Percentiles rank a stretch among this genome's conserved stretches.
Conservation (phyloP, 2,329 filamentous ascomycete species). For the Colletotrichum euphorbiae region DNA sequence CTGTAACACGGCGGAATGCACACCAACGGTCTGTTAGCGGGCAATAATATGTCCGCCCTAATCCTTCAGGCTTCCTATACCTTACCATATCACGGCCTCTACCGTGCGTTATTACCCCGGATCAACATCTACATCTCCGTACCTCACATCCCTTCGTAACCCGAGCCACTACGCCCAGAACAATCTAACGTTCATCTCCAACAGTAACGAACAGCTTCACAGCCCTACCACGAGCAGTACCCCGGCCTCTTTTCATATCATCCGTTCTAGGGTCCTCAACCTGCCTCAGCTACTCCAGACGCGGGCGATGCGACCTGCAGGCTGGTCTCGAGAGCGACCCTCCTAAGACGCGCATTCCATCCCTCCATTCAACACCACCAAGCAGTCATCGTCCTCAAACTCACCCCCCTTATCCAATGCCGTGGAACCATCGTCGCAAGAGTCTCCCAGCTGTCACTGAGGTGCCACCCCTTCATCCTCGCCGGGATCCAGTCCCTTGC, state of each 20-base stretch:
- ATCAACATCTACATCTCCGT: constrained; percentile 4
- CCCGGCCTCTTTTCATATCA: constrained; percentile 14
- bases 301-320: not conserved
- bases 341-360: constrained; percentile 1
- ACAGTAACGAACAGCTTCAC: not conserved
- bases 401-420: constrained; percentile 18
- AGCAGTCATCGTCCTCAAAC: not conserved
- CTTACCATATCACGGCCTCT: not conserved
- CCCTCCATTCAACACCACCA: not conserved
- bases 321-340: constrained; percentile 14
- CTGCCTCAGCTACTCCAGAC: constrained; percentile 8
- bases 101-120: not conserved
- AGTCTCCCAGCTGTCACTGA: constrained; percentile 13
- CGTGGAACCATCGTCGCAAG: constrained; percentile 13
- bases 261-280: constrained; percentile 12
- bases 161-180: too few relatives aligned
- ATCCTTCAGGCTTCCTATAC: not conserved
- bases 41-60: not conserved
- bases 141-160: not conserved
- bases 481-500: constrained; percentile 25
- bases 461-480: constrained; percentile 7
- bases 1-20: constrained; percentile 6
- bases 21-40: constrained; percentile 10
- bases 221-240: constrained; percentile 12
- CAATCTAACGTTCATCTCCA: not conserved